Evolutionary conservation across 2,329 filamentous ascomycete genomes (phyloP).

Genomic region (Beauveria bassiana): DNA sequence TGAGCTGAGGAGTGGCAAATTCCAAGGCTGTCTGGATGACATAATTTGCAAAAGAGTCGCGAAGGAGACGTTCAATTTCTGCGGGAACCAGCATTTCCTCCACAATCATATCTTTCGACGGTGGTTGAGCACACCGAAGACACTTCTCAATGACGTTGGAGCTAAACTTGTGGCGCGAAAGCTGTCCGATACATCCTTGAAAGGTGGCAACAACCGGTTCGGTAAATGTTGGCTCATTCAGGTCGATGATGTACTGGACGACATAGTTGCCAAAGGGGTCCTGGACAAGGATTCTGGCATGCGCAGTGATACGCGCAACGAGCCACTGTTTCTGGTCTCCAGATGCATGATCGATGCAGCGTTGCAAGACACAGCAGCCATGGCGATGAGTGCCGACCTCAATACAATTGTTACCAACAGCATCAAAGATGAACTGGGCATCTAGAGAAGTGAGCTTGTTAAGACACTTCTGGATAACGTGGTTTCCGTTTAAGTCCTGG

Average conservation of each 20-base stretch:
- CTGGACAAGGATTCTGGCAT: constrained; percentile 84
- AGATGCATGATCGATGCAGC: constrained; percentile 94
- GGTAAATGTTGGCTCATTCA: constrained; percentile 81
- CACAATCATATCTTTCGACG: constrained; percentile 73
- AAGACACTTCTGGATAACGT: constrained; percentile 97
- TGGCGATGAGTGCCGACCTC: constrained; percentile 94
- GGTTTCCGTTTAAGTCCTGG: constrained; percentile 95
- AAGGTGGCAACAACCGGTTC: constrained; percentile 82
- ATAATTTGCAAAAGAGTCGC: constrained; percentile 94
- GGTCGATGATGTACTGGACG: constrained; percentile 95
- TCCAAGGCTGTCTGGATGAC: constrained; percentile 95
- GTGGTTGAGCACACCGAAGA: constrained; percentile 70
- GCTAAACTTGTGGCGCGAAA: constrained; percentile 96
- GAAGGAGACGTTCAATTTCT: constrained; percentile 81
- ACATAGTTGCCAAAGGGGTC: constrained; percentile 99
- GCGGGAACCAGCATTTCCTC: constrained; percentile 66
- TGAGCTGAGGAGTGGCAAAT: constrained; percentile 66
- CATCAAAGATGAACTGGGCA: constrained; percentile 94
- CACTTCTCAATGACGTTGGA: constrained; percentile 99
- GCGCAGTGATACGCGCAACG: constrained; percentile 76
- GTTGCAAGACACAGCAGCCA: constrained; percentile 94
- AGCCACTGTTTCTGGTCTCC: constrained; percentile 82
- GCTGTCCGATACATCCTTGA: constrained; percentile 59
- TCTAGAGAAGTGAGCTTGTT: constrained; percentile 83
- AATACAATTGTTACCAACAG: constrained; percentile 79